A percentile compares a stretch with the other conserved stretches of the same genome.
These are phyloP conservation scores for Smallanthus sonchifolius DNA, from an alignment of 129 eudicot genomes.

Conservation along the genomic window DNA sequence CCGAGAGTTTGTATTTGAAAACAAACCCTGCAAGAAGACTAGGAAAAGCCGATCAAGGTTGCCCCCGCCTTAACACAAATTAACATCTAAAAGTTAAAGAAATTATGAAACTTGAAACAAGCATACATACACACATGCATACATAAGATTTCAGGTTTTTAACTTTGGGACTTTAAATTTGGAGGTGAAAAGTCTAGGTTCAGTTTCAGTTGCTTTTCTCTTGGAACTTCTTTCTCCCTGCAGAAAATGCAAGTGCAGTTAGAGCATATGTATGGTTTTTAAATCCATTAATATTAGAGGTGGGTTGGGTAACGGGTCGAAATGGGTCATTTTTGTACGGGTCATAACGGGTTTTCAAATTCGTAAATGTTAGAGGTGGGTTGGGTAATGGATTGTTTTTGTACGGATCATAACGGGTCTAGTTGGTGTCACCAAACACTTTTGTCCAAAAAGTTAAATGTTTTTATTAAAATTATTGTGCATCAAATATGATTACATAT, in stretches of 20 bases:
- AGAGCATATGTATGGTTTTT: background rate
- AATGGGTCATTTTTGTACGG: background rate
- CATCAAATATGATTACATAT: background rate
- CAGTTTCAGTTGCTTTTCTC: slow-evolving; percentile 38
- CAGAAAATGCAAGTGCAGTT: slow-evolving; percentile 10
- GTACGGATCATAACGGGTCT: background rate
- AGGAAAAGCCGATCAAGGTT: background rate
- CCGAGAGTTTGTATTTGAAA: background rate
- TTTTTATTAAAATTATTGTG: background rate
- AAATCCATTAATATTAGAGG: background rate
- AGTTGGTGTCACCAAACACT: background rate
- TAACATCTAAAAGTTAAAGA: slow-evolving; percentile 8
- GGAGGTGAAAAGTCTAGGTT: slow-evolving; percentile 58
- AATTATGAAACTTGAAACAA: background rate
- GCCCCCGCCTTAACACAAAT: background rate
- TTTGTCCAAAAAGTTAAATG: background rate
- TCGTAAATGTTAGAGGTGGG: background rate
- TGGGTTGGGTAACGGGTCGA: background rate
- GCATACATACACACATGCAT: background rate
- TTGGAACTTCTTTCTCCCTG: slow-evolving; percentile 44
- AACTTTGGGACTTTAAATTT: slow-evolving; percentile 66
- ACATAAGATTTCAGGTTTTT: slow-evolving; percentile 22
- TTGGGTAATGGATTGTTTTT: background rate
- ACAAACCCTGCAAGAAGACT: background rate
- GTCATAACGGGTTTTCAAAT: background rate